Evolutionary conservation across 495 filamentous ascomycete species (phyloP).

Genomic region (Pyrenula aspistea): DNA sequence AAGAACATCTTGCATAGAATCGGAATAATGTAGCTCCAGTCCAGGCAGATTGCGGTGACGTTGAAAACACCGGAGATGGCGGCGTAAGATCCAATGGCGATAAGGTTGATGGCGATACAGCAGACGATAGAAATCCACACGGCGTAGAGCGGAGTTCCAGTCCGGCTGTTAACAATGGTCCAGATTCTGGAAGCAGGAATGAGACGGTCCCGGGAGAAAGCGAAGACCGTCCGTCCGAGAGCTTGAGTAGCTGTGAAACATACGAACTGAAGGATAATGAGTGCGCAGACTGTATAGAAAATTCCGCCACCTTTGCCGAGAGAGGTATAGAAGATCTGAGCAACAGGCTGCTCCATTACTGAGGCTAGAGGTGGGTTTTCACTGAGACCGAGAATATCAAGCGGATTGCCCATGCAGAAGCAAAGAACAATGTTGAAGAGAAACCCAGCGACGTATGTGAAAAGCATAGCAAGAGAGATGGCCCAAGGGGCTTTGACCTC

Average conservation of each 20-base stretch:
- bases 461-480: constrained; percentile 44
- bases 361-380: constrained; percentile 6
- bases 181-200: constrained; percentile 42
- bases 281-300: constrained; percentile 46
- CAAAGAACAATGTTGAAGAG: constrained; percentile 53
- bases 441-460: constrained; percentile 49
- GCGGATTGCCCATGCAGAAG: constrained; percentile 45
- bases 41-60: constrained; percentile 49
- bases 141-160: constrained; percentile 45
- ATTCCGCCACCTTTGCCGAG: constrained; percentile 46
- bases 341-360: constrained; percentile 44
- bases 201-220: constrained; percentile 48
- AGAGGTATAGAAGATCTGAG: constrained; percentile 51
- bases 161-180: constrained; percentile 38
- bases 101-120: constrained; percentile 48
- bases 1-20: constrained; percentile 49
- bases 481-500: constrained; percentile 48
- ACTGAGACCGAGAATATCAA: constrained; percentile 20
- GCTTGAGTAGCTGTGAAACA: constrained; percentile 52
- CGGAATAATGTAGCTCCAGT: constrained; percentile 50
- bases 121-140: constrained; percentile 47
- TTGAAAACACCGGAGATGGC: constrained; percentile 54
- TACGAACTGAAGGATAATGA: constrained; percentile 46
- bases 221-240: constrained; percentile 48
- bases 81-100: constrained; percentile 48